Conservation (phyloP, 305 asterid species). For the Fraxinus greggii region DNA sequence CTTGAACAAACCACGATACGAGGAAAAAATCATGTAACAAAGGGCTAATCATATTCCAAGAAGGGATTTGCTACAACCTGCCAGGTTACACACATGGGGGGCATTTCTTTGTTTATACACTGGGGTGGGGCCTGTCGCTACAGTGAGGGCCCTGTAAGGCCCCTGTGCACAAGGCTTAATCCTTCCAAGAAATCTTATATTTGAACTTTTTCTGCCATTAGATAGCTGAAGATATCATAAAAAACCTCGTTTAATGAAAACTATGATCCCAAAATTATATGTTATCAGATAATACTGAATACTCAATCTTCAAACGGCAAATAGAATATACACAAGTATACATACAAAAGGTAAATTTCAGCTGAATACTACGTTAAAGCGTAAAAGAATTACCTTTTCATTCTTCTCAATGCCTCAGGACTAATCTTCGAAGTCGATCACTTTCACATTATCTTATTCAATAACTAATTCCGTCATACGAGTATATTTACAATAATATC, state of each 20-base stretch:
- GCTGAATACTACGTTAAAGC: background rate
- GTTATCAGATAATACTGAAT: too few relatives aligned
- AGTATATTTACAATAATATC: conserved; percentile 76
- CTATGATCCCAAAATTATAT: background rate
- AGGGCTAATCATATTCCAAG: too few relatives aligned
- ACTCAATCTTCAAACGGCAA: background rate
- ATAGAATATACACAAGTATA: background rate
- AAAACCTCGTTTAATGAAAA: background rate
- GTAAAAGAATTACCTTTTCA: conserved; percentile 48
- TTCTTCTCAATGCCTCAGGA: conserved; percentile 52
- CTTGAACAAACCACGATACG: too few relatives aligned
- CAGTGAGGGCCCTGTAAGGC: too few relatives aligned
- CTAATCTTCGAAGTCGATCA: conserved; percentile 42
- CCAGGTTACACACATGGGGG: too few relatives aligned
- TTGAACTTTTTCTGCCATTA: background rate
- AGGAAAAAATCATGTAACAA: too few relatives aligned
- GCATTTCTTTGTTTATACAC: too few relatives aligned
- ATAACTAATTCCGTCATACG: conserved; percentile 70
- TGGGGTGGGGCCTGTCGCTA: too few relatives aligned
- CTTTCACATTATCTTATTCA: conserved; percentile 54
- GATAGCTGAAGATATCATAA: background rate
- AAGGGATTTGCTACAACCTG: too few relatives aligned
- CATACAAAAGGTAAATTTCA: background rate
- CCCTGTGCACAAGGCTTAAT: too few relatives aligned
- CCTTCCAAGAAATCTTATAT: too few relatives aligned